phyloP scores from a whole-genome alignment of 306 rosid species.

The Inga oerstediana region DNA sequence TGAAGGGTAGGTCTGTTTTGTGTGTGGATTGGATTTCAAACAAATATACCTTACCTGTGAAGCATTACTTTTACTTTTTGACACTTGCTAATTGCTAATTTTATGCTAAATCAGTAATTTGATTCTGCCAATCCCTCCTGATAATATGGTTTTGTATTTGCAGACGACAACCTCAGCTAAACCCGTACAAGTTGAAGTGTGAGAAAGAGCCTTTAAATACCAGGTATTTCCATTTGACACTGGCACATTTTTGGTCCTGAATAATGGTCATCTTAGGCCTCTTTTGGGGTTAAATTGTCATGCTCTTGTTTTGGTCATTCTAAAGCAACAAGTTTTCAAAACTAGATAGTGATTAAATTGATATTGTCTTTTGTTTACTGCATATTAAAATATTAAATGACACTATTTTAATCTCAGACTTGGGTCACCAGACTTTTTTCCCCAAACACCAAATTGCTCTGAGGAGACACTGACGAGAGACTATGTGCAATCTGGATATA shows the following conservation, averaged over 20 bases:
- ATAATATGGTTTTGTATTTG: constrained; percentile 37
- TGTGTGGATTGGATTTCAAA: constrained; percentile 9
- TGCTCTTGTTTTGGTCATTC: not conserved
- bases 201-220: constrained; percentile 84
- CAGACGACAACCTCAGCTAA: constrained; percentile 73
- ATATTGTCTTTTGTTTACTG: not conserved
- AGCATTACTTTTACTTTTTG: not conserved
- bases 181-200: constrained; percentile 86
- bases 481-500: constrained; percentile 76
- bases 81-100: constrained; percentile 4
- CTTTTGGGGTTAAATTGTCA: not conserved
- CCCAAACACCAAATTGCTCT: constrained; percentile 80
- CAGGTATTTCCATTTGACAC: constrained; percentile 53
- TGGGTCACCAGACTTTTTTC: constrained; percentile 90
- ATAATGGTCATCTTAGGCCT: not conserved
- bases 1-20: not conserved
- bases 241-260: not conserved
- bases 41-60: constrained; percentile 9
- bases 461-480: constrained; percentile 91
- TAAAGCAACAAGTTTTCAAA: constrained; percentile 2
- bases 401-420: constrained; percentile 59
- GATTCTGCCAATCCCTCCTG: constrained; percentile 28
- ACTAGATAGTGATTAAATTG: not conserved
- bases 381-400: constrained; percentile 3
- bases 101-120: constrained; percentile 19